Conservation (phyloP, 2,329 filamentous ascomycete genomes). For the Diplodia intermedia region DNA sequence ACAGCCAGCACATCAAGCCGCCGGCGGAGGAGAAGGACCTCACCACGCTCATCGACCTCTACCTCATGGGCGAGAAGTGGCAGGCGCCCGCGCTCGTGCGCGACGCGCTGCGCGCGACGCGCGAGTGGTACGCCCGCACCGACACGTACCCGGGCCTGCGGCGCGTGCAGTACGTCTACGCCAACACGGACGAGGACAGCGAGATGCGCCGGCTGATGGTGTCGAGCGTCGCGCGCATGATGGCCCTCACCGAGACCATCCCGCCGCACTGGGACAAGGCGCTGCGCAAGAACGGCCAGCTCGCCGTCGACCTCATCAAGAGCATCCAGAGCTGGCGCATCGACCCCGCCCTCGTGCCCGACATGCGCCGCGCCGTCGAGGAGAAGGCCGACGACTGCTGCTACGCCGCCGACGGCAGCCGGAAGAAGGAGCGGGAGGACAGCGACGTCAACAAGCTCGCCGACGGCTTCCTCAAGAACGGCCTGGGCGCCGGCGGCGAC, state of each 20-base stretch:
- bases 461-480: conserved; percentile 9
- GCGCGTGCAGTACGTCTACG: conserved; percentile 61
- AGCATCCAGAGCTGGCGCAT: conserved; percentile 63
- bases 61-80: conserved; percentile 62
- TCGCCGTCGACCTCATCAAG: conserved; percentile 62
- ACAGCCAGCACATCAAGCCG: conserved; percentile 55
- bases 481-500: not conserved
- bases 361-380: conserved; percentile 55
- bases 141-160: conserved; percentile 60
- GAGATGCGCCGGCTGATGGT: conserved; percentile 59
- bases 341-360: conserved; percentile 57
- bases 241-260: conserved; percentile 57
- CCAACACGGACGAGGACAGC: conserved; percentile 56
- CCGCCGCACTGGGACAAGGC: conserved; percentile 63
- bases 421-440: conserved; percentile 40
- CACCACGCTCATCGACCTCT: conserved; percentile 59
- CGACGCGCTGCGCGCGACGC: conserved; percentile 58
- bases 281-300: conserved; percentile 60
- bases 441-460: conserved; percentile 39
- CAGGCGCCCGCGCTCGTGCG: conserved; percentile 56
- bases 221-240: conserved; percentile 56
- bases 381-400: conserved; percentile 40
- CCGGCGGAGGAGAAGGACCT: conserved; percentile 60
- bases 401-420: conserved; percentile 44
- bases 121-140: conserved; percentile 60